Conservation (phyloP, 1,284 basidiomycete species). For the Apiotrichum montevideense region DNA sequence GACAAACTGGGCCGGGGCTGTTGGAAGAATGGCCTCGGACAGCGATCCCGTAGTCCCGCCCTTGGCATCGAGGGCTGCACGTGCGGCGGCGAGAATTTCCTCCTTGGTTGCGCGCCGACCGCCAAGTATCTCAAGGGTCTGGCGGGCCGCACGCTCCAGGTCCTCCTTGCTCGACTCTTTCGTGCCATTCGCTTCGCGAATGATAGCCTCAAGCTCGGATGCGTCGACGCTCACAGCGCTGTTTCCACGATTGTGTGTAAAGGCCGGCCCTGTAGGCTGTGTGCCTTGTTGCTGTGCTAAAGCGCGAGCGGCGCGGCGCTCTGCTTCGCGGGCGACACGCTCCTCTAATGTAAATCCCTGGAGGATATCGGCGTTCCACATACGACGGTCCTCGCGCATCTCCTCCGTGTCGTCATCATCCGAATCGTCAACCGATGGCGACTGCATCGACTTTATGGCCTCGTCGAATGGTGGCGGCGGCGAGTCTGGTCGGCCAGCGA, state of each 20-base stretch:
- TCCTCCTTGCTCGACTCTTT: not conserved
- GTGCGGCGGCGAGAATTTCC: not conserved
- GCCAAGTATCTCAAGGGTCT: not conserved
- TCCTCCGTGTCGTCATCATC: slow-evolving; percentile 12
- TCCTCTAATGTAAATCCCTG: slow-evolving; percentile 39
- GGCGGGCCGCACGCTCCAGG: not conserved
- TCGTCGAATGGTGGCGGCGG: slow-evolving; percentile 35
- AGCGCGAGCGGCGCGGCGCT: not conserved
- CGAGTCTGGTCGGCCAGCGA: slow-evolving; percentile 16
- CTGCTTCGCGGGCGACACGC: slow-evolving; percentile 31
- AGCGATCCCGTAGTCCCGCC: not conserved
- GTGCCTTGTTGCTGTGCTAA: not conserved
- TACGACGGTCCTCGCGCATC: slow-evolving; percentile 29
- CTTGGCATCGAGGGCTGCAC: slow-evolving; percentile 1
- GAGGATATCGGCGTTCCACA: slow-evolving; percentile 42
- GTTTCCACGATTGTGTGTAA: too few relatives aligned
- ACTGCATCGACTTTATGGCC: slow-evolving; percentile 15
- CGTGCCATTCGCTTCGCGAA: not conserved
- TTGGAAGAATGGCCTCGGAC: not conserved
- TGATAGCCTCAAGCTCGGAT: slow-evolving; percentile 1
- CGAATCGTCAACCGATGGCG: slow-evolving; percentile 6
- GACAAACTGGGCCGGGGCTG: not conserved
- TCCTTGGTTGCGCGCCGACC: not conserved
- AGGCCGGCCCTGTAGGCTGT: too few relatives aligned
- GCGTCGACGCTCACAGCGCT: not conserved